Conservation (phyloP, 2,329 filamentous ascomycete genomes). For the Bertia moriformis region DNA sequence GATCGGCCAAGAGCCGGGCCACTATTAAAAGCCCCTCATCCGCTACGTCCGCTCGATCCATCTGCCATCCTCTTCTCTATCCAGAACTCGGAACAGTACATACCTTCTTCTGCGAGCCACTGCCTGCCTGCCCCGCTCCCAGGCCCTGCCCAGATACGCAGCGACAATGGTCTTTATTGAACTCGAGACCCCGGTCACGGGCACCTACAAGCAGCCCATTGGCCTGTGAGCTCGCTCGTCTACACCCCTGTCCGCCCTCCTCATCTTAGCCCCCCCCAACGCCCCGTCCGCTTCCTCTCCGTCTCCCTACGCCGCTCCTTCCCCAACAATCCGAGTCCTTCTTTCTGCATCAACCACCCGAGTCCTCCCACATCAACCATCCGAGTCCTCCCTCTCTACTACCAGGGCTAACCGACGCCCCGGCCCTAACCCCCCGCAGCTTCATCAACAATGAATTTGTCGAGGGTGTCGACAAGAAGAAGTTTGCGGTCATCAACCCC, state of each 20-base stretch:
- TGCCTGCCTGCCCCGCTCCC: too few relatives aligned
- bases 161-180: slow-evolving; percentile 35
- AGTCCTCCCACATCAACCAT: slow-evolving; percentile 3
- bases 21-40: too few relatives aligned
- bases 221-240: slow-evolving; percentile 35
- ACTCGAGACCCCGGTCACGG: slow-evolving; percentile 55
- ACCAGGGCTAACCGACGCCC: slow-evolving; percentile 3
- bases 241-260: neutral
- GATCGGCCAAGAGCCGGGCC: too few relatives aligned
- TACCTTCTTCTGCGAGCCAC: too few relatives aligned
- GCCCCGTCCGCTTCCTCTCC: neutral
- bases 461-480: slow-evolving; percentile 64
- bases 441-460: slow-evolving; percentile 93
- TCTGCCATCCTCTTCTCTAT: too few relatives aligned
- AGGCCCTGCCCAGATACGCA: too few relatives aligned
- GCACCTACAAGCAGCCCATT: slow-evolving; percentile 41
- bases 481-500: slow-evolving; percentile 86
- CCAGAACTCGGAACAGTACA: too few relatives aligned
- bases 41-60: too few relatives aligned
- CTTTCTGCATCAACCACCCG: neutral
- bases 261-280: neutral
- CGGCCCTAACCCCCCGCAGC: slow-evolving; percentile 20
- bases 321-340: neutral
- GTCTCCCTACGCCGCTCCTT: slow-evolving; percentile 1
- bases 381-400: neutral